Base-by-base conservation (phyloP, 371 early-diverging fungal genomes). In the Lichtheimia ramosa region DNA sequence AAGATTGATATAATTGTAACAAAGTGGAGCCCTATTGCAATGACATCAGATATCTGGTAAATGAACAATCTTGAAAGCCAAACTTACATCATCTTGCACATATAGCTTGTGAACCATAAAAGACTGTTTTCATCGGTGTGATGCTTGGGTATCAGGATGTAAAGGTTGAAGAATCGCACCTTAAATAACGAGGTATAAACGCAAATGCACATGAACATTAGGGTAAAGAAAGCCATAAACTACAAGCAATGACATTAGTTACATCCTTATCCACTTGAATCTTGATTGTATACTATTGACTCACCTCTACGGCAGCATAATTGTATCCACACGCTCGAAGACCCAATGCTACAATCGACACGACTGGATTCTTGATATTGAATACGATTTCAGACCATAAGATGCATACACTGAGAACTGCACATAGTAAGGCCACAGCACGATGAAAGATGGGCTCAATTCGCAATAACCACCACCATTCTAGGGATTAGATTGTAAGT, bases 341-440 rank as follows among this genome's bases (percentile, higher is more conserved):
- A 5, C 77, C 63, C 14, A 84, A 63, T 5, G 75, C 83, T 46
- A 85, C 79, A 51, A 89, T 79, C 8, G 85, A 84, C n/a, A 87
- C 52, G 5, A 81, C 73, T 15, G 88, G 86, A 20, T 68, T 67
- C 57, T 70, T 49, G 18, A 89, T 68, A 53, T 87, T 87, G 66
- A 96, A 94, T 0, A 94, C 94, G 46, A 93, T 74, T 68, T 97
- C 97, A 5, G 95, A 95, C 96, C 96, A 96, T 16, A 97, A 77
- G 15, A 97, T 81, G 43, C 86, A 77, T 0, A 85, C 59, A 24
- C 95, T 91, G 24, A 91, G 59, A 8, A 82, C 8, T 0, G 83
- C 83, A 54, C 83, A 89, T 0, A 88, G 21, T 5, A 89, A 65
- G 0, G 92, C 78, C 15, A 89, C 50, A 1, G 68, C 57, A 18